Evolutionary conservation across 1,284 basidiomycete genomes (phyloP).

Genomic region (Mycena citricolor): DNA sequence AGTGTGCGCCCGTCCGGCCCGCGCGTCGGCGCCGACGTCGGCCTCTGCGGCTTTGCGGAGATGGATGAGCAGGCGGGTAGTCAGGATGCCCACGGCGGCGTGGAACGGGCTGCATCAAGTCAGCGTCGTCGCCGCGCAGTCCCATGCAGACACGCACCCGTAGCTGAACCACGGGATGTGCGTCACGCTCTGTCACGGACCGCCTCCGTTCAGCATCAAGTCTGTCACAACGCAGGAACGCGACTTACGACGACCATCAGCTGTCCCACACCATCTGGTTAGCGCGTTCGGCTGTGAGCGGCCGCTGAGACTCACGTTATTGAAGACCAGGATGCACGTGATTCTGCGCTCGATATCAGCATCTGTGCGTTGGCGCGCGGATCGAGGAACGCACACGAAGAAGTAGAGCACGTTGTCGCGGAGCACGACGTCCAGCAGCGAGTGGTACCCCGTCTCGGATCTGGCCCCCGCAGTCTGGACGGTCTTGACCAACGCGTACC

Average conservation of each 20-base stretch:
- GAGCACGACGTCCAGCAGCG: conserved; percentile 33
- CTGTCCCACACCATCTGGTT: neutral
- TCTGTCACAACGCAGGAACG: neutral
- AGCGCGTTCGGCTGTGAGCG: neutral
- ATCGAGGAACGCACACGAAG: conserved; percentile 30
- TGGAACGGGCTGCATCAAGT: conserved; percentile 41
- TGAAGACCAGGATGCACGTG: conserved; percentile 13
- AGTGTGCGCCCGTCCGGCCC: too few relatives aligned
- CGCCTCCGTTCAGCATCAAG: neutral
- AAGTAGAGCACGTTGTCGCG: conserved; percentile 44
- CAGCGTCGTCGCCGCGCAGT: neutral
- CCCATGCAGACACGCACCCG: conserved; percentile 30
- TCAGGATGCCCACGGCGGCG: conserved; percentile 44
- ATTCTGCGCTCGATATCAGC: conserved; percentile 2
- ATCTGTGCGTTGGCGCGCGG: neutral
- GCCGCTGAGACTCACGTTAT: conserved; percentile 13
- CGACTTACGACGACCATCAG: conserved; percentile 45
- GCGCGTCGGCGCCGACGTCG: too few relatives aligned
- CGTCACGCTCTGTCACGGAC: conserved; percentile 34
- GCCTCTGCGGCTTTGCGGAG: conserved; percentile 33
- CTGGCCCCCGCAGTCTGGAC: conserved; percentile 25
- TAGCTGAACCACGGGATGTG: conserved; percentile 50
- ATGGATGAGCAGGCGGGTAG: conserved; percentile 44
- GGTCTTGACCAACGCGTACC: conserved; percentile 38
- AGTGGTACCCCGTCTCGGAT: too few relatives aligned